Conservation (phyloP, 192 early-diverging fungal genomes). For the Coemansia sp. region DNA sequence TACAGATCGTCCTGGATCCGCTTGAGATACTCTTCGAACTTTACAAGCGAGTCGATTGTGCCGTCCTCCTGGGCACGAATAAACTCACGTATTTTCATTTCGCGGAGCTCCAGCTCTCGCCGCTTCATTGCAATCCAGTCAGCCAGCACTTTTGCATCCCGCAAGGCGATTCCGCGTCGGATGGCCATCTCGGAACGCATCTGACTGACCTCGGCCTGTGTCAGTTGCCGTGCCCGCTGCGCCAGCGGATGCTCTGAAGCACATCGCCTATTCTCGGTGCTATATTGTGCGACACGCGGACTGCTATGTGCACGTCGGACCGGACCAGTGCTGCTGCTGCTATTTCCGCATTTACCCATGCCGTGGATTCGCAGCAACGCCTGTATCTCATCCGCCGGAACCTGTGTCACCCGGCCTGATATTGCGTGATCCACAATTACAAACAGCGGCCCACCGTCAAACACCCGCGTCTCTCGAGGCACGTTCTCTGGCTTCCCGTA, state of each 20-base stretch:
- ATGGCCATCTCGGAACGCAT: constrained; percentile 32
- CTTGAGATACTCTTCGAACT: constrained; percentile 21
- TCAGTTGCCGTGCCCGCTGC: constrained; percentile 15
- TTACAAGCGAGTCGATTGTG: constrained; percentile 5
- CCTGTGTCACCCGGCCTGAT: not conserved
- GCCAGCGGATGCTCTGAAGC: not conserved
- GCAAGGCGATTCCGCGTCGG: constrained; percentile 22
- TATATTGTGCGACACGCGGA: not conserved
- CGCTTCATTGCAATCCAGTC: constrained; percentile 39
- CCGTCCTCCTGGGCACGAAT: not conserved
- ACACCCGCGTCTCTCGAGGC: constrained; percentile 22
- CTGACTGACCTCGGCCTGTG: constrained; percentile 19
- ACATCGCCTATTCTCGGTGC: not conserved
- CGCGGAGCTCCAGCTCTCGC: constrained; percentile 29
- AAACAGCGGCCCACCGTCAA: constrained; percentile 33
- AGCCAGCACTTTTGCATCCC: constrained; percentile 32
- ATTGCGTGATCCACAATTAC: constrained; percentile 21
- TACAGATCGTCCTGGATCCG: constrained; percentile 8
- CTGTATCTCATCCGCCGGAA: not conserved
- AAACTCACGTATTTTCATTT: constrained; percentile 18
- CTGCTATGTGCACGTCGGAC: not conserved
- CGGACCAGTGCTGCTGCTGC: not conserved
- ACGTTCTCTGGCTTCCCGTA: constrained; percentile 10
- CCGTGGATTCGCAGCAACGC: not conserved
- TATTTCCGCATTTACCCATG: not conserved